Evolutionary conservation across 805 yeast species (phyloP).

Genomic region (Pichia manshurica): DNA sequence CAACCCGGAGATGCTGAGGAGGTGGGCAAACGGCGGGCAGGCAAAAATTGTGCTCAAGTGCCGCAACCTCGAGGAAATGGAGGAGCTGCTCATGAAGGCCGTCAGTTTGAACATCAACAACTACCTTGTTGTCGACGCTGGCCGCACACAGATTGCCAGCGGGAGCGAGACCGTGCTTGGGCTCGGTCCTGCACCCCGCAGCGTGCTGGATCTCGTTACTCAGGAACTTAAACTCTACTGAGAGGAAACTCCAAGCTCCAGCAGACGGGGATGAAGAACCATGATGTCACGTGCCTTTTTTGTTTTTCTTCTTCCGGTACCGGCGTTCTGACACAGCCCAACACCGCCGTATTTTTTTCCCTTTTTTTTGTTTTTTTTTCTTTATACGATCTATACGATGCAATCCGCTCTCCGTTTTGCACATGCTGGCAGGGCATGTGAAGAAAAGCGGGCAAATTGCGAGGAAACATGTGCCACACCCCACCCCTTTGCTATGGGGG

Average conservation of each 20-base stretch:
- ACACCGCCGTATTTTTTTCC: too few relatives aligned
- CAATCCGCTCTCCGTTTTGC: background rate
- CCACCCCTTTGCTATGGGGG: too few relatives aligned
- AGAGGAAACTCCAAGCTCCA: too few relatives aligned
- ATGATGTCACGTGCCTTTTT: too few relatives aligned
- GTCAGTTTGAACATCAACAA: constrained; percentile 73
- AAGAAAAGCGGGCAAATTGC: background rate
- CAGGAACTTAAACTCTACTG: constrained; percentile 69
- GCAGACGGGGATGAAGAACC: too few relatives aligned
- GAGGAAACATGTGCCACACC: background rate
- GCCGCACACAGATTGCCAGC: constrained; percentile 92
- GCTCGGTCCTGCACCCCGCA: constrained; percentile 91
- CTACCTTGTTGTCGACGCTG: constrained; percentile 88
- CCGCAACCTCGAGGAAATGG: constrained; percentile 64
- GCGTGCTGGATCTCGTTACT: constrained; percentile 74
- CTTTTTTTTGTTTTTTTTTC: too few relatives aligned
- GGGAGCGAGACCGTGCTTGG: constrained; percentile 97
- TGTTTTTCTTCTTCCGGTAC: too few relatives aligned
- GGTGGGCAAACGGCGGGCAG: constrained; percentile 86
- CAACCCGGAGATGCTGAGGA: constrained; percentile 55
- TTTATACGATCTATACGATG: background rate
- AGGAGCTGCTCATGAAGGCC: constrained; percentile 73
- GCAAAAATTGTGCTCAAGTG: constrained; percentile 88
- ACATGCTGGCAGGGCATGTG: too few relatives aligned
- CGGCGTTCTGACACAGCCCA: too few relatives aligned